Evolutionary conservation across 441 rosid species (phyloP), one percentile per base, ranked within the genome.

Genomic region (Pelargonium fulgidum): DNA sequence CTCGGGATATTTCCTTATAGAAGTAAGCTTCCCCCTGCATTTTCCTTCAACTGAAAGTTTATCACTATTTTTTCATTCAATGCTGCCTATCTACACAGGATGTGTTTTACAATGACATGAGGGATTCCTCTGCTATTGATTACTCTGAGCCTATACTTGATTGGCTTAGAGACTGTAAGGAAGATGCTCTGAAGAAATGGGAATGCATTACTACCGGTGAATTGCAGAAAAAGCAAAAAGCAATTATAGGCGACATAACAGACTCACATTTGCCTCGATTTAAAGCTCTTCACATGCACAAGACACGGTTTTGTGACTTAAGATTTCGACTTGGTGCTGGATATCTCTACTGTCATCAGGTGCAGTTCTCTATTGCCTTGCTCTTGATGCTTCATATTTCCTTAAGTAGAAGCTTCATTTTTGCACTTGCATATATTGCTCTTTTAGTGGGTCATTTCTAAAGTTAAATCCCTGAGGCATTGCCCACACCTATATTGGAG

Each of bases 301-400:
- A 68, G 62, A 75, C 85, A 36, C 81, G 83, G 68, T 87, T 93
- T 75, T 81, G 88, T 74, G 91, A 91, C 73, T 69, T 89, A 73
- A 81, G 81, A 76, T 87, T 91, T 85, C 86, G 81, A 73, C 84
- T 91, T 3, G 99, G 96, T 77, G 91, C 96, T 20, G 90, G 81
- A 20, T 93, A 91, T 75, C 83, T 89, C 29, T 93, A 88, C 64
- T 91, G 93, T 77, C 99, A 93, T 73, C 98, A 91, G 92, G 97
- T 92, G 74, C 13, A 12, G 11, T 13, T n/a, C 5, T 26, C 24
- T 29, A 6, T 70, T 20, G 54, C 47, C 64, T 19, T 52, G 4
- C 1, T 10, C 36, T 13, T 52, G 29, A 42, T 50, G 59, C 61
- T 33, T 1, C 20, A 19, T 3, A 29, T 10, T 39, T 52, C 26